Conservation (phyloP, 78 protist species). For the Polysphondylium violaceum region DNA sequence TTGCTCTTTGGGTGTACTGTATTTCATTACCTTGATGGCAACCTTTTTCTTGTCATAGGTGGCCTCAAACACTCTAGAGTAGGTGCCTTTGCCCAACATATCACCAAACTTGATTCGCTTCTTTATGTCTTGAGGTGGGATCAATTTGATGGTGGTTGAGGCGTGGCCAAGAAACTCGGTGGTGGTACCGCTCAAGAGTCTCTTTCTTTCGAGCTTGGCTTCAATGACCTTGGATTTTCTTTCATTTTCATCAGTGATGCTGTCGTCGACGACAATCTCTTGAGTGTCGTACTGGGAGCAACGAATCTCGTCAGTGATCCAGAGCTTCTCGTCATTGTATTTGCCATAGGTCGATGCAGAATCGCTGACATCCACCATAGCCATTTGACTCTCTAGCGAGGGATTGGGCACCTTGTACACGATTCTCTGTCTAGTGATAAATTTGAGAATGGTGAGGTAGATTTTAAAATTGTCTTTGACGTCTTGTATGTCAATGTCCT, state of each 20-base stretch:
- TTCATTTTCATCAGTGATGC: conserved; percentile 40
- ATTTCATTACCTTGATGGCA: conserved; percentile 45
- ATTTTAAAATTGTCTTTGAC: conserved; percentile 34
- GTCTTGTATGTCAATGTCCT: conserved; percentile 30
- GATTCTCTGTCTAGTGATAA: conserved; percentile 56
- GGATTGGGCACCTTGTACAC: conserved; percentile 13
- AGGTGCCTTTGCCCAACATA: conserved; percentile 33
- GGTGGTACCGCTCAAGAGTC: conserved; percentile 39
- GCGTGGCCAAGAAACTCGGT: conserved; percentile 55
- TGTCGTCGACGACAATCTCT: background rate
- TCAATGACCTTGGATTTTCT: conserved; percentile 20
- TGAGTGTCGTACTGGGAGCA: conserved; percentile 22
- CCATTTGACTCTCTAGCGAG: conserved; percentile 16
- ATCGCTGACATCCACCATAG: background rate
- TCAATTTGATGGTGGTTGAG: conserved; percentile 3
- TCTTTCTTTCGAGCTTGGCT: conserved; percentile 43
- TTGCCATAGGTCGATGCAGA: background rate
- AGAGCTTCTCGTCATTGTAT: conserved; percentile 1
- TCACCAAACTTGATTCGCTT: conserved; percentile 54
- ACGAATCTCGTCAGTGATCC: conserved; percentile 42
- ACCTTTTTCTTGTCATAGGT: conserved; percentile 63
- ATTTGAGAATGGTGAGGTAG: conserved; percentile 38
- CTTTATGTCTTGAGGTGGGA: conserved; percentile 38
- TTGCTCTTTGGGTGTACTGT: conserved; percentile 57
- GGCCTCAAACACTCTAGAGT: conserved; percentile 61